phyloP scores from a whole-genome alignment of 805 yeast genomes.

The Candida vartiovaarae region DNA sequence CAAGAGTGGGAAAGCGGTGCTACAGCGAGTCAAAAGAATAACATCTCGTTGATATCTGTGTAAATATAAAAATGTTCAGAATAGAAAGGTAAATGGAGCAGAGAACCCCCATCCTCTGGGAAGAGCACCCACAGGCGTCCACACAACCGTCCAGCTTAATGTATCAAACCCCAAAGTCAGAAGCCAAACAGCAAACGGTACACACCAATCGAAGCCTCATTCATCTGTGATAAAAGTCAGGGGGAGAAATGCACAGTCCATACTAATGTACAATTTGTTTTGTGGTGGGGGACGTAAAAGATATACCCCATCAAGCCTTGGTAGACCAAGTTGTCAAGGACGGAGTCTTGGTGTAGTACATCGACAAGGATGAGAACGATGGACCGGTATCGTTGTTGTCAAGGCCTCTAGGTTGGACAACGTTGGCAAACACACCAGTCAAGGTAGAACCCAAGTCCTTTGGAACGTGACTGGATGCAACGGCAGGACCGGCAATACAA shows the following conservation, averaged over 20 bases:
- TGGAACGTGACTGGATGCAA: conserved; percentile 55
- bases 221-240: no score
- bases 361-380: conserved; percentile 27
- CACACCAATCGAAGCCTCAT: neutral
- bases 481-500: conserved; percentile 87
- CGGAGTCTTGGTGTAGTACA: conserved; percentile 44
- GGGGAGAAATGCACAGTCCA: neutral
- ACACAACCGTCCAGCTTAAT: neutral
- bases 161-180: neutral
- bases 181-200: neutral
- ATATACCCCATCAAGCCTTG: conserved; percentile 27
- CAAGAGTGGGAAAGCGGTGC: no score
- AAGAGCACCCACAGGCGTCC: no score
- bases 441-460: conserved; percentile 24
- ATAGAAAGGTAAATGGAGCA: neutral
- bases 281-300: neutral
- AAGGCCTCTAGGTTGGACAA: conserved; percentile 85
- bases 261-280: neutral
- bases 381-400: conserved; percentile 79
- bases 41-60: no score
- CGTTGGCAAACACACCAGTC: conserved; percentile 48
- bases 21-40: neutral
- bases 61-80: neutral
- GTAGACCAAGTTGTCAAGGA: conserved; percentile 50
- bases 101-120: no score